These are phyloP conservation scores for Candida quercuum DNA, from an alignment of 805 yeast species.

Conservation along the genomic window DNA sequence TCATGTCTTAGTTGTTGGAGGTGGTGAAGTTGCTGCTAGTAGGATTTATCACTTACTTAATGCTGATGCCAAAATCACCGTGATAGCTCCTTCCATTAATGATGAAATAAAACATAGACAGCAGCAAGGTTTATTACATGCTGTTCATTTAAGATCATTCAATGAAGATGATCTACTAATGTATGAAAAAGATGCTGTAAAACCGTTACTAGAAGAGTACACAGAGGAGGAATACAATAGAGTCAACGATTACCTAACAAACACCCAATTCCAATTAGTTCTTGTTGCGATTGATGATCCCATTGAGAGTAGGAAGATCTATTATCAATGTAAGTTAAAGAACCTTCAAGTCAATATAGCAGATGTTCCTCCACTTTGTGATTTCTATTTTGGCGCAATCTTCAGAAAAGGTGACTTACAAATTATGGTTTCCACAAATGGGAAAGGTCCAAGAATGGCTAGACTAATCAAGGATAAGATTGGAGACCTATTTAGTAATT, in stretches of 20 bases:
- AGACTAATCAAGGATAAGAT: constrained; percentile 54
- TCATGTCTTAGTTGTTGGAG: constrained; percentile 71
- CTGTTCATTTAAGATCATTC: constrained; percentile 41
- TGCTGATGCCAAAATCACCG: constrained; percentile 68
- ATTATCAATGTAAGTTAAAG: constrained; percentile 38
- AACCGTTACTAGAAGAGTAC: constrained; percentile 8
- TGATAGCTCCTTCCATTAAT: constrained; percentile 43
- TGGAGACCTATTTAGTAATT: constrained; percentile 33
- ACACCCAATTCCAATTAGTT: constrained; percentile 51
- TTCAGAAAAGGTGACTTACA: constrained; percentile 69
- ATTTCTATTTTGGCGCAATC: constrained; percentile 80
- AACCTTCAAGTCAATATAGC: constrained; percentile 72
- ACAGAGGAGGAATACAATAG: constrained; percentile 20
- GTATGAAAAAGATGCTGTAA: constrained; percentile 31
- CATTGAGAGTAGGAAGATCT: constrained; percentile 48
- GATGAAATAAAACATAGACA: constrained; percentile 29
- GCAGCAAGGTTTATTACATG: constrained; percentile 36
- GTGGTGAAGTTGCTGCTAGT: constrained; percentile 72
- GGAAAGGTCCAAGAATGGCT: constrained; percentile 74
- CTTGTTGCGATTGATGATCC: constrained; percentile 76
- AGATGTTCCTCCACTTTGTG: constrained; percentile 80
- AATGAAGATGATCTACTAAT: constrained; percentile 41
- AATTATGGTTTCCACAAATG: constrained; percentile 79
- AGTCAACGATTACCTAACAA: constrained; percentile 25
- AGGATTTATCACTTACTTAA: constrained; percentile 60